Percentiles rank a stretch among this genome's conserved stretches.
These are phyloP conservation scores for Peziza echinospora DNA, from an alignment of 495 filamentous ascomycete genomes.

Conservation along the genomic window DNA sequence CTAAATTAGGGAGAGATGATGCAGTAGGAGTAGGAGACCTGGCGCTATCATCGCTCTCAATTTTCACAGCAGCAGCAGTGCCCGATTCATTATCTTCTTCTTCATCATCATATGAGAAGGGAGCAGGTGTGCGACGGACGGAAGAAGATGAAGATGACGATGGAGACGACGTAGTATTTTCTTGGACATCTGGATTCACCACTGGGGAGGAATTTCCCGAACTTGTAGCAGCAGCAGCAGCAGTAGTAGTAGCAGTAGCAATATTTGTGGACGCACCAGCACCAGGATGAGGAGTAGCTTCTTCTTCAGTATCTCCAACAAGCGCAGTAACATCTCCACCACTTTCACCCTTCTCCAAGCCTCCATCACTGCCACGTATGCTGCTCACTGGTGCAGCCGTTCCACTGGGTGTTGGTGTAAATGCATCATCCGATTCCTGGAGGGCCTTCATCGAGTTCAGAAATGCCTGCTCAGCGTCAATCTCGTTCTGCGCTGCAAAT, in stretches of 20 bases:
- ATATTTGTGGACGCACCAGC: conserved; percentile 32
- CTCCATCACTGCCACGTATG: neutral
- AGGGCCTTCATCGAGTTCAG: conserved; percentile 23
- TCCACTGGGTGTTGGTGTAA: conserved; percentile 34
- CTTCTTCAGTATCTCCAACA: conserved; percentile 35
- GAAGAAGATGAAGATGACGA: neutral
- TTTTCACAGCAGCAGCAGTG: neutral
- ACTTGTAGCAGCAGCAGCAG: conserved; percentile 3
- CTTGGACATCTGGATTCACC: neutral
- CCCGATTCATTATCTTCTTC: neutral
- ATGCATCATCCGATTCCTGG: conserved; percentile 29
- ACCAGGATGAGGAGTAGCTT: conserved; percentile 32
- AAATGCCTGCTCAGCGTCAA: conserved; percentile 40
- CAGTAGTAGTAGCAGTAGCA: conserved; percentile 24
- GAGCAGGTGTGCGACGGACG: neutral
- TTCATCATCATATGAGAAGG: neutral
- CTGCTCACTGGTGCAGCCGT: conserved; percentile 16
- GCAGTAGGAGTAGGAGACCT: neutral
- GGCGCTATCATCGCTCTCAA: neutral
- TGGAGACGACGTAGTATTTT: neutral
- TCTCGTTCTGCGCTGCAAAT: conserved; percentile 17
- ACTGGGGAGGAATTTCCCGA: neutral
- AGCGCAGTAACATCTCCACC: conserved; percentile 26
- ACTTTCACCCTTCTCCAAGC: neutral
- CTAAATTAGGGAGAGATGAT: neutral